A percentile compares a stretch with the other conserved stretches of the same genome.
Conservation (phyloP, 441 rosid genomes). For the Populus hybrid region DNA sequence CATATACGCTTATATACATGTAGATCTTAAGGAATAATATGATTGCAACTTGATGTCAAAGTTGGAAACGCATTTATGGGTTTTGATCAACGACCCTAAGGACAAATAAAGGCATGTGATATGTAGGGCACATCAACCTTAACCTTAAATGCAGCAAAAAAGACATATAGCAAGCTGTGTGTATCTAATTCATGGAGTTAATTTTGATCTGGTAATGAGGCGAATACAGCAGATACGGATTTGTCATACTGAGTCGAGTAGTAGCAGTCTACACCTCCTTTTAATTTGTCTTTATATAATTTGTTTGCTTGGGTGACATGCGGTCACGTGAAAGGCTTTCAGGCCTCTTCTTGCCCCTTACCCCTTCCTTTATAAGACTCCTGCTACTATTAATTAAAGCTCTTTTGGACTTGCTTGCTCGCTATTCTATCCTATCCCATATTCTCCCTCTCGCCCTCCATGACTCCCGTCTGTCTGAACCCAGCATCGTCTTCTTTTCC, state of each 20-base stretch:
- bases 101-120: conserved; percentile 35
- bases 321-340: conserved; percentile 51
- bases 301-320: conserved; percentile 40
- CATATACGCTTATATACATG: no score
- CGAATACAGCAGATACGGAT: conserved; percentile 20
- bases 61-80: conserved; percentile 27
- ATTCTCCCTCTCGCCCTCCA: conserved; percentile 6
- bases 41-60: not conserved
- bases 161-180: not conserved
- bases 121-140: conserved; percentile 21
- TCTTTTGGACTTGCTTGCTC: not conserved
- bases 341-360: conserved; percentile 23
- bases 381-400: not conserved
- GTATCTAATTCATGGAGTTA: not conserved
- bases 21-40: not conserved
- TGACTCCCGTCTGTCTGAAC: conserved; percentile 33
- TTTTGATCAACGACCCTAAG: conserved; percentile 4
- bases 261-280: conserved; percentile 45
- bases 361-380: conserved; percentile 9
- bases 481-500: conserved; percentile 27
- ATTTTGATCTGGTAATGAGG: not conserved
- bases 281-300: conserved; percentile 35
- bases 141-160: conserved; percentile 10
- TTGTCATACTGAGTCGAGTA: conserved; percentile 32
- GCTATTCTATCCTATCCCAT: not conserved